Evolutionary conservation across 192 early-diverging fungal genomes (phyloP), one percentile per base, ranked within the genome.

Genomic region (Chytriomyces hyalinus): DNA sequence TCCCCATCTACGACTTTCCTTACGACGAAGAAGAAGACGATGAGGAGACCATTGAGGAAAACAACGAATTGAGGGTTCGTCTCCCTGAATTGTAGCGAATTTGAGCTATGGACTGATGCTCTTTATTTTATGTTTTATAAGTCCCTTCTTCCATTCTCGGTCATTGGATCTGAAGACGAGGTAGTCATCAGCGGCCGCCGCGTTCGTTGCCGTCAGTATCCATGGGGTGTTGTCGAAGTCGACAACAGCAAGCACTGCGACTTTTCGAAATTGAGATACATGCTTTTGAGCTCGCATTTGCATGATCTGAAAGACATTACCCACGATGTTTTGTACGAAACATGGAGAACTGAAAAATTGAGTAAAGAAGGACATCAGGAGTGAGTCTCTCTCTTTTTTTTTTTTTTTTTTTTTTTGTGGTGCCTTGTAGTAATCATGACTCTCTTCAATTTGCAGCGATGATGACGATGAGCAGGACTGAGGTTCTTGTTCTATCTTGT

Each of bases 1-100:
- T 99, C 76, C 96, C 96, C 47, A 95, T 98, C 79, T 99, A 97
- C 87, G 95, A 94, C 85, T 99, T 99, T 87, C 98, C 98, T 61
- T 92, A 92, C 76, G 92, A 97, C 70, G 91, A 92, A 24, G 97
- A 99, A 71, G 96, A 97, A 76, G 97, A 97, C 80, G 98, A 98
- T 77, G 97, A 99, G 82, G 98, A 99, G 79, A 97, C 94, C 2
- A 90, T 95, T 61, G 98, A 99, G 82, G 97, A 99, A 84, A 99
- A 98, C 87, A 91, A 93, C 66, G 96, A 97, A 86, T 88, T 99
- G 71, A 87, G 96, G 76, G 87, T 90, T 73, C 2, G 76, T 82
- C 15, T 36, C 36, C 4, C 36, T 36, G 36, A 36, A 36, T 36
- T 1, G 4, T 36, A 3, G 36, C 36, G 36, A 36, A 36, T 36